A percentile compares a stretch with the other conserved stretches of the same genome.
Conservation (phyloP, 1,284 basidiomycete species). For the Trichosporon sp. region DNA sequence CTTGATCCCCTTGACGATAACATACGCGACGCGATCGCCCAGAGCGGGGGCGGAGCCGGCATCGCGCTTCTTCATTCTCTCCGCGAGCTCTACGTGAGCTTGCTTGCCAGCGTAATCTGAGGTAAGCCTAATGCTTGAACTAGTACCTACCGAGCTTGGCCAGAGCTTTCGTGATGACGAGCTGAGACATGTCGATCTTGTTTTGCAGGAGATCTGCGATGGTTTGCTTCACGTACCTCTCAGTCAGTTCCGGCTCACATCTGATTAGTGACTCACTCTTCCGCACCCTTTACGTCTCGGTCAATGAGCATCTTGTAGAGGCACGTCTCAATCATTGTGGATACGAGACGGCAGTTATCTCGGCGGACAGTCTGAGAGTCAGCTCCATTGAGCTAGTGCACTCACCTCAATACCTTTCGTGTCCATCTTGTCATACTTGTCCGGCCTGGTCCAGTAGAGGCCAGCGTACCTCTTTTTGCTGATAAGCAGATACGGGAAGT, state of each 20-base stretch:
- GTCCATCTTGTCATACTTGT: conserved; percentile 98
- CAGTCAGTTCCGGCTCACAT: conserved; percentile 1
- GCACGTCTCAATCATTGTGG: conserved; percentile 93
- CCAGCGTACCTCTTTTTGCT: conserved; percentile 97
- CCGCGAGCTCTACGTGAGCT: conserved; percentile 89
- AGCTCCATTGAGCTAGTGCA: background rate
- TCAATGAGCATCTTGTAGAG: conserved; percentile 94
- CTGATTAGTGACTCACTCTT: conserved; percentile 63
- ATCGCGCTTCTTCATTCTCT: conserved; percentile 89
- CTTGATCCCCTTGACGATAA: conserved; percentile 92
- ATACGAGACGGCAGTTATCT: conserved; percentile 92
- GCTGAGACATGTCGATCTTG: conserved; percentile 93
- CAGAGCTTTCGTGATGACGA: conserved; percentile 94
- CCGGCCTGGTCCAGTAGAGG: conserved; percentile 86
- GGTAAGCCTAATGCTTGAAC: background rate
- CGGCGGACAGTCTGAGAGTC: conserved; percentile 75
- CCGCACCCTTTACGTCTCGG: conserved; percentile 83
- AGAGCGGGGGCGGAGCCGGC: conserved; percentile 88
- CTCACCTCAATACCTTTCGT: conserved; percentile 93
- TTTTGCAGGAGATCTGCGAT: conserved; percentile 92
- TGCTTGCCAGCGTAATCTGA: conserved; percentile 62
- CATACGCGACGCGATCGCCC: conserved; percentile 94
- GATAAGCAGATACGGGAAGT: conserved; percentile 93
- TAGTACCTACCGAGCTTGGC: conserved; percentile 66
- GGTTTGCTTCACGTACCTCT: conserved; percentile 82